phyloP scores from a whole-genome alignment of 192 early-diverging fungal genomes.

The Coemansia sp. region DNA sequence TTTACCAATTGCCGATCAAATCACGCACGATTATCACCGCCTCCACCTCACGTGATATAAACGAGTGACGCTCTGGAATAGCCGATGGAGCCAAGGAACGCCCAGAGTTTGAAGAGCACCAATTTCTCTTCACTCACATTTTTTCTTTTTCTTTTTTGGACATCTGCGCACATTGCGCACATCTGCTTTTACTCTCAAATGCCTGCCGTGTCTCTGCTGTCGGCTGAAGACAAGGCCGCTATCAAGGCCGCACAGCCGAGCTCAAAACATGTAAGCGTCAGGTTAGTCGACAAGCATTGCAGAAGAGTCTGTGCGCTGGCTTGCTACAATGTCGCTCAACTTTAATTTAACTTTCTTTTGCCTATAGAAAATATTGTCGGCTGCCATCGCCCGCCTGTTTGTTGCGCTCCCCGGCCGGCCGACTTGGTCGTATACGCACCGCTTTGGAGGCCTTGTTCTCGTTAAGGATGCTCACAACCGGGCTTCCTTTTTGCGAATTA shows the following conservation, averaged over 20 bases:
- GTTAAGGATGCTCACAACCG: slow-evolving; percentile 67
- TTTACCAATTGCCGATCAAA: neutral
- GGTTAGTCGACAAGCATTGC: neutral
- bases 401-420: slow-evolving; percentile 69
- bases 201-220: slow-evolving; percentile 66
- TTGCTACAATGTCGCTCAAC: neutral
- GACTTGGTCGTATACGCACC: slow-evolving; percentile 70
- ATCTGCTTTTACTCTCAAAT: slow-evolving; percentile 26
- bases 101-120: neutral
- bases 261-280: slow-evolving; percentile 59
- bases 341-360: neutral
- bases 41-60: neutral
- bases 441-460: slow-evolving; percentile 72
- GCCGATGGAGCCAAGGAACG: neutral
- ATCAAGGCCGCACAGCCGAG: slow-evolving; percentile 68
- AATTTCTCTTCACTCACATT: no score
- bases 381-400: slow-evolving; percentile 77
- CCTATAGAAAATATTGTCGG: slow-evolving; percentile 77
- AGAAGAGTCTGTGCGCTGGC: neutral
- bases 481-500: slow-evolving; percentile 71
- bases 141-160: neutral
- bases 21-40: neutral
- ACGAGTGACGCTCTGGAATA: neutral
- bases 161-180: slow-evolving; percentile 1
- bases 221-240: slow-evolving; percentile 67